Evolutionary conservation across 768 basidiomycete genomes (phyloP), one percentile per base, ranked within the genome.

Genomic region (Pleurotus eryngii): DNA sequence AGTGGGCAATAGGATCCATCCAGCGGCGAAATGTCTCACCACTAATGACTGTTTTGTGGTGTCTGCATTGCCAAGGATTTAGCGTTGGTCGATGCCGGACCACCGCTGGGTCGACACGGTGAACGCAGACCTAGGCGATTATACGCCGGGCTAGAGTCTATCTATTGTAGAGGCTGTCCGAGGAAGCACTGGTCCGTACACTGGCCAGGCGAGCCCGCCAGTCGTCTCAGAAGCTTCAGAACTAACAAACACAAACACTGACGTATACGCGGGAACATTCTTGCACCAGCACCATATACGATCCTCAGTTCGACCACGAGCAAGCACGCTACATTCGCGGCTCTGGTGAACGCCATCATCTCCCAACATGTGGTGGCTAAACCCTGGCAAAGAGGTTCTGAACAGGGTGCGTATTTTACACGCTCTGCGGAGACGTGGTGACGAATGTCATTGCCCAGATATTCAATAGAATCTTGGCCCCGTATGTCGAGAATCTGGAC

Each of bases 401-500:
- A 87, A 90, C 71, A 81, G 90, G 57, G 91, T 92, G 57, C 61
- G 85, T 78, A 20, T 26, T 35, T 18, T 26, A 35, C 17, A 24
- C 54, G 45, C 14, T 17, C 46, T 50, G 49, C 14, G 5, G 49
- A n/a, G 30, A 42, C 38, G 35, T 5, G 50, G 49, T 18, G 43
- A 48, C n/a, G 5, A 53, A 11, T 47, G 27, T 35, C 27, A 40
- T 26, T 26, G 24, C 57, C 53, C 27, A 79, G 90, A 70, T 94
- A 63, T 90, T 97, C 75, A 95, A 95, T 70, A 85, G 90, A 61
- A 90, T 95, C 61, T 84, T 97, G 49, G 91, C 92, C 24, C 95
- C 93, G 0, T 98, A 98, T 81, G 89, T 98, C 62, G 93, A 95
- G 76, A 96, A 98, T 68, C 75, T 99, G 70, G 95, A 98, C 71